These are phyloP conservation scores for Plasmodium falciparum DNA, from an alignment of 169 alveolate species.

Conservation along the genomic window DNA sequence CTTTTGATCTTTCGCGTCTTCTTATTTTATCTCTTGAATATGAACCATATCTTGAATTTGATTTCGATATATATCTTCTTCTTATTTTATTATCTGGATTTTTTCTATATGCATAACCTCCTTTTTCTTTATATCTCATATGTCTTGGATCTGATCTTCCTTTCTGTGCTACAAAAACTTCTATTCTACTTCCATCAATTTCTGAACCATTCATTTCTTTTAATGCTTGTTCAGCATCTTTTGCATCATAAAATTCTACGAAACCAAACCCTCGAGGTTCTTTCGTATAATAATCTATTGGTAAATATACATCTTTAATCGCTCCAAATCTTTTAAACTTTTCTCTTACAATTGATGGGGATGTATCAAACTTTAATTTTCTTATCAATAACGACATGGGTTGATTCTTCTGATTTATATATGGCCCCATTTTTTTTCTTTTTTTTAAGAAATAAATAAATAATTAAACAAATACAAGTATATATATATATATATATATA, in stretches of 20 bases:
- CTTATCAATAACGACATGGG: slow-evolving; percentile 87
- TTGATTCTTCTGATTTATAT: slow-evolving; percentile 77
- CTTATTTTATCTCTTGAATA: slow-evolving; percentile 69
- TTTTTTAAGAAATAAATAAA: too few species aligned
- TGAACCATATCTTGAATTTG: slow-evolving; percentile 53
- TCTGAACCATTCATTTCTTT: slow-evolving; percentile 87
- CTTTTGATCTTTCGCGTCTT: slow-evolving; percentile 65
- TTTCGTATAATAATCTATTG: slow-evolving; percentile 92
- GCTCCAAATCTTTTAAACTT: slow-evolving; percentile 89
- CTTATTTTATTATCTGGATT: slow-evolving; percentile 39
- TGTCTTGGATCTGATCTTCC: slow-evolving; percentile 85
- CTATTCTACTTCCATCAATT: slow-evolving; percentile 84
- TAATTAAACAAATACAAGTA: neutral
- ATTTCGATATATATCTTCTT: slow-evolving; percentile 57
- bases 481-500: neutral
- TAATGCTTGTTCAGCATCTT: slow-evolving; percentile 90
- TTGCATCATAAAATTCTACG: slow-evolving; percentile 88
- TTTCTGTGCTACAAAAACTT: slow-evolving; percentile 85
- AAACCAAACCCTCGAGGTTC: slow-evolving; percentile 94
- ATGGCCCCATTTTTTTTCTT: slow-evolving; percentile 59
- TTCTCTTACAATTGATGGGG: slow-evolving; percentile 88
- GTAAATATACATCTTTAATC: slow-evolving; percentile 93
- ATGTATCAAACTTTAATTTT: slow-evolving; percentile 87
- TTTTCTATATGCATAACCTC: slow-evolving; percentile 61
- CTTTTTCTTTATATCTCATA: slow-evolving; percentile 74